Conservation (phyloP, 805 yeast species). For the Pichia cabralensis region DNA sequence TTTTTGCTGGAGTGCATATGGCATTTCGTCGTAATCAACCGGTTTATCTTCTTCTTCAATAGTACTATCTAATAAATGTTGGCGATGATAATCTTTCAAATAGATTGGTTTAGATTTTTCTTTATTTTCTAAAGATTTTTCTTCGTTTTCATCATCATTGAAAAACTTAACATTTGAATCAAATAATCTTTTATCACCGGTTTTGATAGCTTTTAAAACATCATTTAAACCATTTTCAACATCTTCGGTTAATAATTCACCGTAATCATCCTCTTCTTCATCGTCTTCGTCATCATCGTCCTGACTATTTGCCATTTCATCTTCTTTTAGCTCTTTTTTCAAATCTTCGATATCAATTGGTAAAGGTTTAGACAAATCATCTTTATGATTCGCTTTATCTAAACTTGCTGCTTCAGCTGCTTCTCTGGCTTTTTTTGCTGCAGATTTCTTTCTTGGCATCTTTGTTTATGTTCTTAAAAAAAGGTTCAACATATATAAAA, state of each 20-base stretch:
- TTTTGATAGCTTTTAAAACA: conserved; percentile 61
- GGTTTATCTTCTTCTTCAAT: conserved; percentile 43
- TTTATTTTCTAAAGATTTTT: conserved; percentile 39
- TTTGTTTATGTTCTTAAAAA: neutral
- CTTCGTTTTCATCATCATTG: conserved; percentile 48
- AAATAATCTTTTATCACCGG: conserved; percentile 54
- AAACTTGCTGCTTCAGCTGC: conserved; percentile 17
- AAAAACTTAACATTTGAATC: conserved; percentile 69
- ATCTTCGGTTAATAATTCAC: conserved; percentile 77
- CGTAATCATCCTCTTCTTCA: conserved; percentile 87
- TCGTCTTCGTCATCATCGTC: conserved; percentile 4
- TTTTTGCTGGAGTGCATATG: conserved; percentile 64
- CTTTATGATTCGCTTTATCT: neutral
- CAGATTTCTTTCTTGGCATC: conserved; percentile 87
- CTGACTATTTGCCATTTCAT: conserved; percentile 21
- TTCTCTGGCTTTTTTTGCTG: conserved; percentile 59
- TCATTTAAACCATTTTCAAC: conserved; percentile 71
- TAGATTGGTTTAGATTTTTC: conserved; percentile 63
- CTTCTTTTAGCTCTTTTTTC: conserved; percentile 16
- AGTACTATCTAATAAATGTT: conserved; percentile 63
- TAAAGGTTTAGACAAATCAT: conserved; percentile 2
- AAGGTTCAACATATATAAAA: too few species aligned
- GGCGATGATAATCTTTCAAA: conserved; percentile 87
- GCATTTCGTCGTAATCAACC: conserved; percentile 47
- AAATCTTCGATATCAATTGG: conserved; percentile 10